Conservation (phyloP, 2,329 filamentous ascomycete species). For the Teratosphaeria nubilosa region DNA sequence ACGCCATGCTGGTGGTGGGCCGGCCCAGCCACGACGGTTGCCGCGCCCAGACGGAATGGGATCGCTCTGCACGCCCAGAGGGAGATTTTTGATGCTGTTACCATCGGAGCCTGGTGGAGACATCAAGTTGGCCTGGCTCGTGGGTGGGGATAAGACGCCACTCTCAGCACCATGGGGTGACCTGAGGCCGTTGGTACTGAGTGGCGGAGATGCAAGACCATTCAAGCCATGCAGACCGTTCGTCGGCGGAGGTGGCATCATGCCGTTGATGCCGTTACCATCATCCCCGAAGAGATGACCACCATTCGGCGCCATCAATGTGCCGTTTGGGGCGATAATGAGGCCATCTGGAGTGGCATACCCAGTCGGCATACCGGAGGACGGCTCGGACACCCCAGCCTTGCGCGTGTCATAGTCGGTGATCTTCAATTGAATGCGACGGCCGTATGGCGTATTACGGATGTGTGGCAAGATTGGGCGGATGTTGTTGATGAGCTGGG, state of each 20-base stretch:
- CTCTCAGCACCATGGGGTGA: background rate
- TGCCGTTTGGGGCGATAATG: slow-evolving; percentile 8
- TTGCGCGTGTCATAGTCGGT: slow-evolving; percentile 42
- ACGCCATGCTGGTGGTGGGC: slow-evolving; percentile 6
- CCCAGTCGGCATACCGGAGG: slow-evolving; percentile 5
- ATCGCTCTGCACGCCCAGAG: background rate
- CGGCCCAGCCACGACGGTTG: slow-evolving; percentile 11
- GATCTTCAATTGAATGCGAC: slow-evolving; percentile 87
- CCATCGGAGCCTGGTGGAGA: background rate
- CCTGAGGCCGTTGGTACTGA: background rate
- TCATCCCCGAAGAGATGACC: slow-evolving; percentile 4
- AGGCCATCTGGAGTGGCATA: slow-evolving; percentile 7
- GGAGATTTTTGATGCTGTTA: slow-evolving; percentile 4
- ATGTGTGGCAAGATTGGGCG: slow-evolving; percentile 76
- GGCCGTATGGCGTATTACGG: slow-evolving; percentile 84
- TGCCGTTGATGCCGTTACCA: slow-evolving; percentile 20
- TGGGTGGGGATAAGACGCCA: background rate
- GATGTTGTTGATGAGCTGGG: slow-evolving; percentile 69
- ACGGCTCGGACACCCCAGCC: slow-evolving; percentile 17
- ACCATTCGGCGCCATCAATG: background rate
- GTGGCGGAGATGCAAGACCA: background rate
- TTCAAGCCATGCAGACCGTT: slow-evolving; percentile 8
- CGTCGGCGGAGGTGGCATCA: slow-evolving; percentile 15
- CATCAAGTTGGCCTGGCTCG: background rate
- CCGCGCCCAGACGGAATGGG: slow-evolving; percentile 6